Evolutionary conservation across 1,284 basidiomycete species (phyloP).

Genomic region (Tilletia walkeri): DNA sequence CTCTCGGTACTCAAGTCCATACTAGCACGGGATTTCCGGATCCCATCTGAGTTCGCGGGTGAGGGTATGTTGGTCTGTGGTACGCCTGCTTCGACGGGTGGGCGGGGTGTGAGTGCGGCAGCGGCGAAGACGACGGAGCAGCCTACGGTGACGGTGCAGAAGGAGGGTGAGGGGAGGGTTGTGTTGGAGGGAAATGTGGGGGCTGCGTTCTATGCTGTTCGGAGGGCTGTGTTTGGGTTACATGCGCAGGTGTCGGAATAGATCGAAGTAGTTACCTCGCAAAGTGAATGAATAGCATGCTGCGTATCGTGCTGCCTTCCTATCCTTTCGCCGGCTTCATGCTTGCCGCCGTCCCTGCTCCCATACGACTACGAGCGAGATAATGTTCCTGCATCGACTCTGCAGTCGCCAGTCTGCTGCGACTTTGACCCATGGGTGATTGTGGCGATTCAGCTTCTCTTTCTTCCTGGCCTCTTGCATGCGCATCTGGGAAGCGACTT

Average conservation of each 20-base stretch:
- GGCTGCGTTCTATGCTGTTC: slow-evolving; percentile 33
- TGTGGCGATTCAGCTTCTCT: too few species aligned
- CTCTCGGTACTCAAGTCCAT: slow-evolving; percentile 48
- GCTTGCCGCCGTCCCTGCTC: too few species aligned
- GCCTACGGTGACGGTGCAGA: slow-evolving; percentile 17
- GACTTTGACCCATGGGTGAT: too few species aligned
- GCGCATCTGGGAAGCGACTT: background rate
- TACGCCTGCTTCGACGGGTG: slow-evolving; percentile 19
- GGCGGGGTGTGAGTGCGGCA: background rate
- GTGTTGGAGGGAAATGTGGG: slow-evolving; percentile 52
- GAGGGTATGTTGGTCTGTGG: slow-evolving; percentile 53
- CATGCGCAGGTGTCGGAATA: slow-evolving; percentile 39
- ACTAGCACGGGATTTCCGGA: slow-evolving; percentile 25
- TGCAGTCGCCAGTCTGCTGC: too few species aligned
- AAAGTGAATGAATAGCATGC: too few species aligned
- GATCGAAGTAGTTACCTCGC: background rate
- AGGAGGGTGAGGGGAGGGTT: slow-evolving; percentile 25
- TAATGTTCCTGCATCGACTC: too few species aligned
- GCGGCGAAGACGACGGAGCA: background rate
- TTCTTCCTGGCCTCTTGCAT: too few species aligned
- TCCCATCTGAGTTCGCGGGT: slow-evolving; percentile 54
- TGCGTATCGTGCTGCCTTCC: too few species aligned
- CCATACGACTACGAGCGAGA: too few species aligned
- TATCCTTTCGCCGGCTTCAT: too few species aligned
- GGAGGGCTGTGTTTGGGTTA: slow-evolving; percentile 44